These are phyloP conservation scores for Trypanosomatidae sp. DNA, from an alignment of 208 protist species.

Conservation along the genomic window DNA sequence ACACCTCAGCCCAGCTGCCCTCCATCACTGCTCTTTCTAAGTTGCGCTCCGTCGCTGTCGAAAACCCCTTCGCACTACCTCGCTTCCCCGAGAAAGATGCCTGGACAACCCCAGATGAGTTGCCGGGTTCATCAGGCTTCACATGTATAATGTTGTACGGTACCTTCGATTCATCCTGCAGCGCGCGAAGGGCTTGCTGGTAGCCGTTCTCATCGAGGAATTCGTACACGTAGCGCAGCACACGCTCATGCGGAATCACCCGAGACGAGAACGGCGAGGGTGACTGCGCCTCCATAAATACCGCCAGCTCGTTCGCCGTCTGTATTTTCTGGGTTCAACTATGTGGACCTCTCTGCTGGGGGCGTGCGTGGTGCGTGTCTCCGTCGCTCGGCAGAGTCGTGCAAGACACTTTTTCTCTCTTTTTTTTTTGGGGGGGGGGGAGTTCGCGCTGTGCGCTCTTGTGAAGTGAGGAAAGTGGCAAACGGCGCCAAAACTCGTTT, in stretches of 20 bases:
- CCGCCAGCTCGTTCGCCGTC: not conserved
- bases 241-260: conserved; percentile 58
- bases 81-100: conserved; percentile 2
- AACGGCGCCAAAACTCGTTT: not conserved
- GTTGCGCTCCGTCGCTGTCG: conserved; percentile 21
- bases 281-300: not conserved
- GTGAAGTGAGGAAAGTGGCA: not conserved
- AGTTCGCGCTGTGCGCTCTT: not conserved
- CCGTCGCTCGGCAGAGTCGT: not conserved
- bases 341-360: not conserved
- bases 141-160: conserved; percentile 79
- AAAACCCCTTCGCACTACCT: not conserved
- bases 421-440: too few relatives aligned
- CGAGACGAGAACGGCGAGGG: conserved; percentile 16
- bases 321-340: not conserved
- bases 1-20: conserved; percentile 72
- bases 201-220: conserved; percentile 76
- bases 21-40: conserved; percentile 61
- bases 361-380: not conserved
- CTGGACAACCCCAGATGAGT: not conserved
- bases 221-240: conserved; percentile 65
- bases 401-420: not conserved
- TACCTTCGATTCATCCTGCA: conserved; percentile 78
- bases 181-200: conserved; percentile 50
- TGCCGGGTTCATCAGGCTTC: conserved; percentile 4